phyloP scores from a whole-genome alignment of 495 filamentous ascomycete species.

The Daldinia bambusicola region DNA sequence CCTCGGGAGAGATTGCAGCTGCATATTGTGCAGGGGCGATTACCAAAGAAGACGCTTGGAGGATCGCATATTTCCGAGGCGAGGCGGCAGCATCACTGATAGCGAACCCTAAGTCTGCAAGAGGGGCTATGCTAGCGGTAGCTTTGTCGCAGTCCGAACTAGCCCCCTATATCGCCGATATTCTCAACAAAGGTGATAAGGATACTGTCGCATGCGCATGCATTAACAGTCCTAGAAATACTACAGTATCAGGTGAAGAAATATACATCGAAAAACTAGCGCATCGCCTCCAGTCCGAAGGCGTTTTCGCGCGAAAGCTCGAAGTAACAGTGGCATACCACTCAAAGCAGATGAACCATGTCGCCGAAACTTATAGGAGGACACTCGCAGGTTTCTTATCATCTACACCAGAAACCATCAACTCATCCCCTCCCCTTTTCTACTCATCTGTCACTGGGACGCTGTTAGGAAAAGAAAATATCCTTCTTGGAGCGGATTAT shows the following conservation, averaged over 20 bases:
- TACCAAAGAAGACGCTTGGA: background rate
- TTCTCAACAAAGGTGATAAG: slow-evolving; percentile 29
- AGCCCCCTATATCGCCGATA: slow-evolving; percentile 49
- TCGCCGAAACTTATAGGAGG: slow-evolving; percentile 53
- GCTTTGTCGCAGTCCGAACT: slow-evolving; percentile 2
- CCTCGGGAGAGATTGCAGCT: slow-evolving; percentile 66
- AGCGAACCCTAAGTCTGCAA: background rate
- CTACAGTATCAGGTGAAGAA: slow-evolving; percentile 55
- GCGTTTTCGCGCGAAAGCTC: slow-evolving; percentile 55
- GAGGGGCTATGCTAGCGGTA: too few species aligned
- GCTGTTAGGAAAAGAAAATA: slow-evolving; percentile 39
- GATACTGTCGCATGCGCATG: slow-evolving; percentile 49
- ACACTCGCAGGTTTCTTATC: slow-evolving; percentile 7
- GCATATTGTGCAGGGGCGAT: slow-evolving; percentile 27
- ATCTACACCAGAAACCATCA: too few species aligned
- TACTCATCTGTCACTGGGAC: slow-evolving; percentile 47
- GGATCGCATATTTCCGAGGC: slow-evolving; percentile 15
- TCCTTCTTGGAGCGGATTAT: slow-evolving; percentile 36
- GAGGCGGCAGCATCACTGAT: background rate
- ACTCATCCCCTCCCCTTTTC: too few species aligned
- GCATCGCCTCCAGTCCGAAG: slow-evolving; percentile 34
- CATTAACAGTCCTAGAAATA: slow-evolving; percentile 56
- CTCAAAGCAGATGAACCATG: slow-evolving; percentile 49
- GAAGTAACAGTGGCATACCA: slow-evolving; percentile 54
- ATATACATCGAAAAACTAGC: slow-evolving; percentile 48